A percentile compares a stretch with the other conserved stretches of the same genome.
Conservation (phyloP, 2,329 filamentous ascomycete genomes). For the Colletotrichum neosansevieriae region DNA sequence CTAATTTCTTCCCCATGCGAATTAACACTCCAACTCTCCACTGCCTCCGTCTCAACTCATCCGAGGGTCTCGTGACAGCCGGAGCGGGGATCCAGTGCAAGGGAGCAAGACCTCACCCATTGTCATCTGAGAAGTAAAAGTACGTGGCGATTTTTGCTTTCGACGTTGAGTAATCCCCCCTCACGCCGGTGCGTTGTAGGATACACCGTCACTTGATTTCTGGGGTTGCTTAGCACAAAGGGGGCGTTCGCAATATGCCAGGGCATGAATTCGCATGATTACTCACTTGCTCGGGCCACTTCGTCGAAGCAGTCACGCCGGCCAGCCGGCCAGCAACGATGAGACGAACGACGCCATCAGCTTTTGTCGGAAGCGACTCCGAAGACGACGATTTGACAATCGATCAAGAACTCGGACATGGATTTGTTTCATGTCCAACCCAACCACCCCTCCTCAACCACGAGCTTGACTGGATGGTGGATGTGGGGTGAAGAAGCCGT, state of each 20-base stretch:
- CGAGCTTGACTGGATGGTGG: neutral
- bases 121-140: slow-evolving; percentile 7
- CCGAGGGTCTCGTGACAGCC: neutral
- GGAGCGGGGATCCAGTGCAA: neutral
- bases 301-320: neutral
- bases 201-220: neutral
- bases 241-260: slow-evolving; percentile 9
- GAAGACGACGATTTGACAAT: neutral
- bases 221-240: neutral
- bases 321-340: neutral
- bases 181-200: neutral
- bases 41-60: neutral
- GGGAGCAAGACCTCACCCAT: neutral
- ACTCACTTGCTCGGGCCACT: neutral
- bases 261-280: neutral
- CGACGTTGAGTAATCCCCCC: neutral
- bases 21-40: neutral
- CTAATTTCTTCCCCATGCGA: neutral
- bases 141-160: neutral
- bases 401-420: slow-evolving; percentile 4
- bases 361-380: neutral
- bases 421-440: slow-evolving; percentile 1
- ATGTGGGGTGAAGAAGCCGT: neutral
- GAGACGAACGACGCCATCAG: slow-evolving; percentile 8
- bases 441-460: neutral